Evolutionary conservation across 345 rosid species (phyloP), one percentile per base, ranked within the genome.

Genomic region (Isatis tinctoria): DNA sequence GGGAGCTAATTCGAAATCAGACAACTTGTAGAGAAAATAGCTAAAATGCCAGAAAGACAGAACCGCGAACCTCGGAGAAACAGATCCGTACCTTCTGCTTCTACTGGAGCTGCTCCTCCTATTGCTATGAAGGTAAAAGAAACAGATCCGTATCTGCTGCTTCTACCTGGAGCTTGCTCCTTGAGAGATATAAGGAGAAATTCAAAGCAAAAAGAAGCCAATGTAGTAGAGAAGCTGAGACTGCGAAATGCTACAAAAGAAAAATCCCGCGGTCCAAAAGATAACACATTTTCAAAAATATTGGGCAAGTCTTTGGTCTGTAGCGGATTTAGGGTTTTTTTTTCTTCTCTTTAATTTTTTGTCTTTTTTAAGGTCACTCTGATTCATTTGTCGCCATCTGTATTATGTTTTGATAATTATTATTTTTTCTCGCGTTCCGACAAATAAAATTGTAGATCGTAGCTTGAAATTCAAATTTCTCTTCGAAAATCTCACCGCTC

Each of bases 401-500:
- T 52, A 52, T 2, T 28, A 12, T 22, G 28, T 2, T 22, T 71
- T 57, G 1, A 13, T 17, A 40, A 27, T 49, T 26, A 14, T 65
- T 43, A n/a, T 20, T 65, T 53, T 22, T 24, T 56, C 65, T 73
- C 39, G 37, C 28, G 40, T 65, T 57, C 39, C 36, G 30, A 56
- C n/a, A 54, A 40, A 65, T 6, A 56, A 17, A 26, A 33, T 27
- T 44, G 27, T 5, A 51, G 57, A 65, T 65, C 49, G 33, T 48
- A 66, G 53, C 48, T 67, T 67, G 10, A 51, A 74, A 74, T 74
- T 67, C 61, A 74, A 74, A 67, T 58, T 39, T 65, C 10, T 65
- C 4, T 24, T 5, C 3, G 35, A 32, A 58, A 37, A 66, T 66
- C 60, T 58, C 67, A 67, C 59, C 78, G 60, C 72, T 66, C 41